Evolutionary conservation across 1,284 basidiomycete genomes (phyloP).

Genomic region (Erythrobasidium hasegawianum): DNA sequence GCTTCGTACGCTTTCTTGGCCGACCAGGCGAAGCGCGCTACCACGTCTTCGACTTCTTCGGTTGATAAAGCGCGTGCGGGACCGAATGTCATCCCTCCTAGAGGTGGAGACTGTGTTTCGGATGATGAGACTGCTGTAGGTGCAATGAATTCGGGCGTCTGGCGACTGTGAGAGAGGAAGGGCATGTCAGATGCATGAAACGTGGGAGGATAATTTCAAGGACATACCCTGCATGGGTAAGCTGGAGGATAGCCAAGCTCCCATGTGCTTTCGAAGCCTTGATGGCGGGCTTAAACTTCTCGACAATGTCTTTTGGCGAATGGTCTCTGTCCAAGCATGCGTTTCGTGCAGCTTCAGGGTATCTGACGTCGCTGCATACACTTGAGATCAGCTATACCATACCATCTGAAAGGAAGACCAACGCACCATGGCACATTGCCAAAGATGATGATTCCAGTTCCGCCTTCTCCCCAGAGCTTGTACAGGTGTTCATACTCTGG

Average conservation of each 20-base stretch:
- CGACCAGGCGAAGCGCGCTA: conserved; percentile 50
- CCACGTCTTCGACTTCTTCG: conserved; percentile 42
- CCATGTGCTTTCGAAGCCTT: conserved; percentile 51
- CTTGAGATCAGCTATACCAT: not conserved
- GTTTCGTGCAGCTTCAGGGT: conserved; percentile 32
- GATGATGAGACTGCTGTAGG: conserved; percentile 48
- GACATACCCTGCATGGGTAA: conserved; percentile 51
- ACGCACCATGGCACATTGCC: conserved; percentile 47
- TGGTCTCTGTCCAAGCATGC: conserved; percentile 34
- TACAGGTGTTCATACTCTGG: conserved; percentile 46
- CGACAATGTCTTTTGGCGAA: conserved; percentile 45
- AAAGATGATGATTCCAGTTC: conserved; percentile 45
- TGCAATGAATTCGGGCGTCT: conserved; percentile 45
- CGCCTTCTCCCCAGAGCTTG: conserved; percentile 48
- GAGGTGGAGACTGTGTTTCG: conserved; percentile 43
- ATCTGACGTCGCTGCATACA: conserved; percentile 26
- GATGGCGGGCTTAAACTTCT: conserved; percentile 48
- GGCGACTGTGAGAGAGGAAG: conserved; percentile 37
- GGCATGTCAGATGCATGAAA: not conserved
- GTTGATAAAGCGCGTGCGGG: conserved; percentile 15
- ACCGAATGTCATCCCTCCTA: conserved; percentile 45
- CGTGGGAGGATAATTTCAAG: not conserved
- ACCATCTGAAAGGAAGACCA: conserved; percentile 37
- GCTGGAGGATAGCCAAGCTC: conserved; percentile 51
- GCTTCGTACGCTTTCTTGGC: conserved; percentile 49